A percentile compares a stretch with the other conserved stretches of the same genome.
These are phyloP conservation scores for Senna tora DNA, from an alignment of 306 rosid species.

Conservation along the genomic window DNA sequence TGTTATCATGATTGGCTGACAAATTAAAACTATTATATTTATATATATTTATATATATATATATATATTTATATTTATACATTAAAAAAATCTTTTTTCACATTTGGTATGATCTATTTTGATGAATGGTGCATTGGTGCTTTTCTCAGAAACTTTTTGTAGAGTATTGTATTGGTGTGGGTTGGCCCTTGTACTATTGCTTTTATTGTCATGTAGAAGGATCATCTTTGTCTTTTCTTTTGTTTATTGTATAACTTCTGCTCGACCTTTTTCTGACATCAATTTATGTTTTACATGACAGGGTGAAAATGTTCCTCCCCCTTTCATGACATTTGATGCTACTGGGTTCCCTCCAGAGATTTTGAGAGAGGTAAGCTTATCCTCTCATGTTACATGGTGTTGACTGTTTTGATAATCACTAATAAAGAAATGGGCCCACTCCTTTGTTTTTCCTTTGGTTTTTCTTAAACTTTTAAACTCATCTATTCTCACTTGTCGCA, in stretches of 20 bases:
- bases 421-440: constrained; percentile 45
- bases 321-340: constrained; percentile 87
- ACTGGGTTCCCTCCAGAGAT: constrained; percentile 95
- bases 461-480: constrained; percentile 63
- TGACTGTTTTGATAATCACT: constrained; percentile 35
- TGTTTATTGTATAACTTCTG: constrained; percentile 19
- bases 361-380: constrained; percentile 84
- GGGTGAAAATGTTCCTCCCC: constrained; percentile 98
- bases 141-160: not conserved
- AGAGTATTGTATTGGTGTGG: not conserved
- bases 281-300: constrained; percentile 46
- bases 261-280: constrained; percentile 31
- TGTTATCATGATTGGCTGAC: constrained; percentile 15
- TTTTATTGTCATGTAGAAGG: constrained; percentile 26
- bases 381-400: constrained; percentile 29
- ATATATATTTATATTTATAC: not conserved
- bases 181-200: constrained; percentile 6
- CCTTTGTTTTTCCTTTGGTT: constrained; percentile 36
- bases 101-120: constrained; percentile 15
- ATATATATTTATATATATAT: constrained; percentile 6
- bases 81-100: constrained; percentile 3
- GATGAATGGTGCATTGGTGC: not conserved
- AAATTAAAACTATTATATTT: constrained; percentile 13
- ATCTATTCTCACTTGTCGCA: constrained; percentile 96
- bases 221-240: constrained; percentile 1